Conservation (phyloP, 768 basidiomycete genomes). For the Cubamyces sp. region DNA sequence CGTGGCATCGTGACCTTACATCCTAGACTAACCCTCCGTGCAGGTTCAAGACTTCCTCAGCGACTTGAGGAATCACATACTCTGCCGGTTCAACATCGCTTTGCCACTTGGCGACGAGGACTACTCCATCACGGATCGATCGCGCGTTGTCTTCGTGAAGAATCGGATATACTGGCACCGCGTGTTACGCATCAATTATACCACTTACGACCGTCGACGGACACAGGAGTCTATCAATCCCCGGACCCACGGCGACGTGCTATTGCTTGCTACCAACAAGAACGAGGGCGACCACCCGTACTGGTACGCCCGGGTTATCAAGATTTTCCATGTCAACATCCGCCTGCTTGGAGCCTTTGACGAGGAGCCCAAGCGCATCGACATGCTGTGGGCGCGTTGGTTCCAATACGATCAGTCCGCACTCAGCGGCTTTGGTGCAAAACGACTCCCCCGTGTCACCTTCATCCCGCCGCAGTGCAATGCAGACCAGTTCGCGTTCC, state of each 20-base stretch:
- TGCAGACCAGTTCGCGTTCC: constrained; percentile 46
- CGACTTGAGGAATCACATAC: not conserved
- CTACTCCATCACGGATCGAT: not conserved
- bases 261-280: constrained; percentile 25
- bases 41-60: not conserved
- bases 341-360: constrained; percentile 21
- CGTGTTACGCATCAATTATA: constrained; percentile 38
- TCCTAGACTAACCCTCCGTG: not conserved
- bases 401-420: constrained; percentile 35
- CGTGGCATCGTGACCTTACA: not conserved
- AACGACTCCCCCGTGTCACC: constrained; percentile 35
- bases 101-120: not conserved
- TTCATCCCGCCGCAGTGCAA: constrained; percentile 37
- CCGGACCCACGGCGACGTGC: constrained; percentile 38
- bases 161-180: not conserved
- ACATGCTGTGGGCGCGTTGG: constrained; percentile 47
- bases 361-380: constrained; percentile 20
- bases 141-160: not conserved
- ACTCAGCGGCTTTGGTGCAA: constrained; percentile 30
- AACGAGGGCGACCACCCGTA: constrained; percentile 25
- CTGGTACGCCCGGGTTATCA: constrained; percentile 35
- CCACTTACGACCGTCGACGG: constrained; percentile 46
- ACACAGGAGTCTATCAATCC: constrained; percentile 48
- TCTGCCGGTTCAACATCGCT: not conserved
- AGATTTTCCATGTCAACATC: constrained; percentile 36